These are phyloP conservation scores for Madurella fahalii DNA, from an alignment of 2,329 filamentous ascomycete genomes.

Conservation along the genomic window DNA sequence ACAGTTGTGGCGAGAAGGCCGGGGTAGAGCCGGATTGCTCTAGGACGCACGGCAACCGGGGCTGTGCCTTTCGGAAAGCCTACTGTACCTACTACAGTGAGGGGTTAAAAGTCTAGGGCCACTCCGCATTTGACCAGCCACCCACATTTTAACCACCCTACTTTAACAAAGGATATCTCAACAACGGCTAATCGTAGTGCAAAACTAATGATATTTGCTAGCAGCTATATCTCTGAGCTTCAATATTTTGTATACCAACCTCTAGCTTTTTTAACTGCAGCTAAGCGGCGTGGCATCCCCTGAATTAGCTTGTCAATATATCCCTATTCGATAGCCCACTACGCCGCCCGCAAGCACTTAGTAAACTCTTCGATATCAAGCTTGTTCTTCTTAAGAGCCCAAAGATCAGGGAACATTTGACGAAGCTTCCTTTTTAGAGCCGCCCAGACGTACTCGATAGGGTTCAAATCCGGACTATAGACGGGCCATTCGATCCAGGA, in stretches of 20 bases:
- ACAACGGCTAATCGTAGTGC: too few species aligned
- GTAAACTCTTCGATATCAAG: constrained; percentile 9
- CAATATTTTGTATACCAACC: constrained; percentile 14
- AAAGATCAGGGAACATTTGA: background rate
- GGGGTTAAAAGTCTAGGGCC: too few species aligned
- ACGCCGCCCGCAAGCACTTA: background rate
- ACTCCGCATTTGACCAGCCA: too few species aligned
- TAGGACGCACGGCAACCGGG: too few species aligned
- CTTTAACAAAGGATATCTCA: too few species aligned
- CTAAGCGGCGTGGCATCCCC: background rate
- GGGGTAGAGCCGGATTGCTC: too few species aligned
- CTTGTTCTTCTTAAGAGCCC: constrained; percentile 5
- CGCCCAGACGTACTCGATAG: constrained; percentile 6
- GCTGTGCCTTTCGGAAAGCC: too few species aligned
- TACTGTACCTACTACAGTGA: too few species aligned
- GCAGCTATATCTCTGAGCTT: background rate
- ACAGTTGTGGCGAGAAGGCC: too few species aligned
- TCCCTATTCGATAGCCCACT: constrained; percentile 4
- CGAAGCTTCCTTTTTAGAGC: constrained; percentile 5
- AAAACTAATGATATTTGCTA: too few species aligned
- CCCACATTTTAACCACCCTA: too few species aligned
- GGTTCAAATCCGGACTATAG: constrained; percentile 10
- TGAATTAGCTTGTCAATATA: constrained; percentile 9
- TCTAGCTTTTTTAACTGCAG: constrained; percentile 4
- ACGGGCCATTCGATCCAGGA: constrained; percentile 6